phyloP scores from a whole-genome alignment of 352 stramenopile genomes.

The Phytopythium aichiense region DNA sequence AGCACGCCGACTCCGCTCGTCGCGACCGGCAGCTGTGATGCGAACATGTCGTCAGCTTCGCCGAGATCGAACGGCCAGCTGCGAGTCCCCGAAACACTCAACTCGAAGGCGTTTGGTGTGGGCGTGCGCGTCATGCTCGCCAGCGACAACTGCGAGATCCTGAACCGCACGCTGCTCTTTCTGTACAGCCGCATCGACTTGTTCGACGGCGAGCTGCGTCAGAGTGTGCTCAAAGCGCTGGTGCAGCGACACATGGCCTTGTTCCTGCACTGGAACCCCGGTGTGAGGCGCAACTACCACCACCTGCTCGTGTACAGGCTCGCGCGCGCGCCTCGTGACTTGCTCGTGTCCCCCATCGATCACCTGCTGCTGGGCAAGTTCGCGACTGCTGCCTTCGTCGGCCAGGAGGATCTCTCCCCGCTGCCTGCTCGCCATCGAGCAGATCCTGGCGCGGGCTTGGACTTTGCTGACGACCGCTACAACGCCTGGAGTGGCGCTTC shows the following conservation, averaged over 20 bases:
- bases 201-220: slow-evolving; percentile 63
- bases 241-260: slow-evolving; percentile 75
- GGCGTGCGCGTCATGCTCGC: slow-evolving; percentile 67
- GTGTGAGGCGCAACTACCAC: slow-evolving; percentile 69
- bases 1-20: slow-evolving; percentile 10
- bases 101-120: slow-evolving; percentile 45
- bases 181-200: slow-evolving; percentile 73
- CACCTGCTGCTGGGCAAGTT: slow-evolving; percentile 54
- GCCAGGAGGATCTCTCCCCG: not conserved
- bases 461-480: slow-evolving; percentile 7
- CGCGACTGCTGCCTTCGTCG: slow-evolving; percentile 11
- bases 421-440: slow-evolving; percentile 11
- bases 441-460: slow-evolving; percentile 26
- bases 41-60: not conserved
- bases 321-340: slow-evolving; percentile 48
- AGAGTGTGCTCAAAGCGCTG: slow-evolving; percentile 61
- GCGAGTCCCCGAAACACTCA: slow-evolving; percentile 34
- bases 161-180: slow-evolving; percentile 60
- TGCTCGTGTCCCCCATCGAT: slow-evolving; percentile 64
- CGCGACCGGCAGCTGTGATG: not conserved
- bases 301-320: slow-evolving; percentile 73
- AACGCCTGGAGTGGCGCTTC: slow-evolving; percentile 4
- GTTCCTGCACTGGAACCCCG: slow-evolving; percentile 75
- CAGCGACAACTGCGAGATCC: slow-evolving; percentile 69
- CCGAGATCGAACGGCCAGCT: not conserved